Percentiles rank a stretch among this genome's conserved stretches.
Conservation (phyloP, 192 early-diverging fungal species). For the Geranomyces michiganensis region DNA sequence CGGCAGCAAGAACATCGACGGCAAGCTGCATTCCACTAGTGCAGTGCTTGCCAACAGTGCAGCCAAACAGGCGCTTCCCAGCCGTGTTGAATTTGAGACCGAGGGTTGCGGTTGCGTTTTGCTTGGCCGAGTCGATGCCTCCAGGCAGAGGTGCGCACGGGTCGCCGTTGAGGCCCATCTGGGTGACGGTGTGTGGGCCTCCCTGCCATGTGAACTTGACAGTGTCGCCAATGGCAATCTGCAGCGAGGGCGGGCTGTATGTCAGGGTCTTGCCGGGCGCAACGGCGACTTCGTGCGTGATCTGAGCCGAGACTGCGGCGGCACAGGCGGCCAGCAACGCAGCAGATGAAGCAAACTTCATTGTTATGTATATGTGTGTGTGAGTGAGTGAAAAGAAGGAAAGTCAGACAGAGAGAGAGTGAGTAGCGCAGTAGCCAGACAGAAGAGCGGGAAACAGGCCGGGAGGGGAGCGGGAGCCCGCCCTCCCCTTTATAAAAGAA, state of each 20-base stretch:
- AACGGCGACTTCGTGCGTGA: conserved; percentile 25
- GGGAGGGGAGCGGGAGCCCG: not conserved
- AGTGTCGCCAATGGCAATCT: conserved; percentile 14
- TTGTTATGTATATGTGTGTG: not conserved
- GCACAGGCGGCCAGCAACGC: not conserved
- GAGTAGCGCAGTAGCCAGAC: not conserved
- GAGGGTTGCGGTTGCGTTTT: not conserved
- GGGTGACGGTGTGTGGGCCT: conserved; percentile 35
- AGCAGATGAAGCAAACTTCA: conserved; percentile 9
- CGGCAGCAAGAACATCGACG: conserved; percentile 21
- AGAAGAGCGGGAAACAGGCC: conserved; percentile 3
- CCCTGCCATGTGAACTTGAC: conserved; percentile 31
- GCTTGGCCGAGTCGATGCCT: conserved; percentile 17
- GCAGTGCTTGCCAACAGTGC: conserved; percentile 31
- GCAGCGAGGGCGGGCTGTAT: conserved; percentile 15
- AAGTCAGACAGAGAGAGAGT: not conserved
- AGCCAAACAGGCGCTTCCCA: conserved; percentile 21
- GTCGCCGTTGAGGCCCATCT: conserved; percentile 22
- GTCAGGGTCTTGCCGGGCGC: conserved; percentile 15
- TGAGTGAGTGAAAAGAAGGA: not conserved
- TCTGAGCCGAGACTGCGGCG: not conserved
- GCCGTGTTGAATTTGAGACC: conserved; percentile 25
- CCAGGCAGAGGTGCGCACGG: conserved; percentile 8
- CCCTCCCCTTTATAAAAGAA: conserved; percentile 1
- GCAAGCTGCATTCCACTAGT: conserved; percentile 23